Evolutionary conservation across 208 protist species (phyloP), one percentile per base, ranked within the genome.

Genomic region (Trypanosoma brucei): DNA sequence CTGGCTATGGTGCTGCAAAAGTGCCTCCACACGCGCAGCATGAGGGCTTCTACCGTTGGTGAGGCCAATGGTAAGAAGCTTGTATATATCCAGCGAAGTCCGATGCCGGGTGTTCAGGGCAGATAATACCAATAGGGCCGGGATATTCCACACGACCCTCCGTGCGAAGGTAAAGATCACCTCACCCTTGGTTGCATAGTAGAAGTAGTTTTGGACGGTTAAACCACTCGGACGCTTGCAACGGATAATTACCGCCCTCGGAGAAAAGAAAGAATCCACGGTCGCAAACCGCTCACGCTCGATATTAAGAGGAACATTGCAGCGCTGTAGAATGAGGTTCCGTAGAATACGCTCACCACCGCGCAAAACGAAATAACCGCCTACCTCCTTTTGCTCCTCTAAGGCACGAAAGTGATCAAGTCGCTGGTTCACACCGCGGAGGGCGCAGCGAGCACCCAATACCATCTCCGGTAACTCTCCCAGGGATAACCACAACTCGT

Each of bases 351-450:
- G 97, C 79, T 99, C 99, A 30, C 94, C 86, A 44, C 99, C 99
- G 61, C 98, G 97, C 68, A 98, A 85, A 61, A 99, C 91, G 72
- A 99, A 99, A 89, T 99, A 99, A 22, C 98, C 98, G 51, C 98
- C 98, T n/a, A 97, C 53, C 79, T 99, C 98, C 69, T 95, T 83
- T 53, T 86, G 78, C 70, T 99, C 96, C 81, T 99, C 96, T 36
- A 91, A 40, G 2, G 83, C 90, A 46, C 84, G 73, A 67, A 84
- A 79, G 66, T 91, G 71, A 67, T 95, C 90, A 50, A 79, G 58
- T 38, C 74, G 69, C 44, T 75, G 45, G 63, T 95, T 62, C 8
- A 86, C 76, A 42, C 68, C 76, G 59, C 86, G 86, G 56, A 95
- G 67, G 14, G 81, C 83, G 67, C 90, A 95, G 34, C 86, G 84